These are phyloP conservation scores for Podospora pseudocomata DNA, from an alignment of 495 filamentous ascomycete genomes.

Conservation along the genomic window DNA sequence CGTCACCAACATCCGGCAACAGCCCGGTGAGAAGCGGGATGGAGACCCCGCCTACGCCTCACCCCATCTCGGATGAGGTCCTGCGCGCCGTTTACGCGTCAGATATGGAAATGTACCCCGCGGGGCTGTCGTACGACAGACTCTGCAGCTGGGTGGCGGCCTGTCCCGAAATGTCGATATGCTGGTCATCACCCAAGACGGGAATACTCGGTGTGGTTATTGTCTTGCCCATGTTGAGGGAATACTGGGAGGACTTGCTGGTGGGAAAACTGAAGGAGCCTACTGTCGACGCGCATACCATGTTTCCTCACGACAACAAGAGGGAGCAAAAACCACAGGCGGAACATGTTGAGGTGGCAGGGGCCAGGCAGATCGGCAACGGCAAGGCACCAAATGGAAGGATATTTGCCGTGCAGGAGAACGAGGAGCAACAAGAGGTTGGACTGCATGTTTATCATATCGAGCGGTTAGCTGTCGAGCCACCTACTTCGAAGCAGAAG, in stretches of 20 bases:
- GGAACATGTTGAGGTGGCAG: background rate
- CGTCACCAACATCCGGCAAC: background rate
- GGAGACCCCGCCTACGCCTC: background rate
- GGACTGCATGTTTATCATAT: conserved; percentile 38
- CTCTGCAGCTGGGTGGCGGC: conserved; percentile 28
- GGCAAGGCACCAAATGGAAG: background rate
- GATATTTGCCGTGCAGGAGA: background rate
- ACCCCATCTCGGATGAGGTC: conserved; percentile 14
- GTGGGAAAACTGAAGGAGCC: conserved; percentile 65
- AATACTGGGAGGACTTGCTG: conserved; percentile 52
- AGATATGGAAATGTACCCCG: conserved; percentile 38
- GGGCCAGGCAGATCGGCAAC: background rate
- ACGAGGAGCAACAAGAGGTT: conserved; percentile 19
- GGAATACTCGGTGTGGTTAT: conserved; percentile 26
- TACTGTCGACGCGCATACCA: conserved; percentile 59
- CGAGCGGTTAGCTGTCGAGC: conserved; percentile 25
- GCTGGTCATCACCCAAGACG: conserved; percentile 8
- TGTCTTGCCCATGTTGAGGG: conserved; percentile 23
- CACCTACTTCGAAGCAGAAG: conserved; percentile 7
- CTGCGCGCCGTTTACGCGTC: conserved; percentile 29
- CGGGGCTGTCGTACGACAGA: conserved; percentile 25
- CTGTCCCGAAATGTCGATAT: conserved; percentile 27
- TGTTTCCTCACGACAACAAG: conserved; percentile 46
- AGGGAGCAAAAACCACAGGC: background rate
- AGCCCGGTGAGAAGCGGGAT: background rate